Evolutionary conservation across 371 early-diverging fungal genomes (phyloP).

Genomic region (Mycotypha africana): DNA sequence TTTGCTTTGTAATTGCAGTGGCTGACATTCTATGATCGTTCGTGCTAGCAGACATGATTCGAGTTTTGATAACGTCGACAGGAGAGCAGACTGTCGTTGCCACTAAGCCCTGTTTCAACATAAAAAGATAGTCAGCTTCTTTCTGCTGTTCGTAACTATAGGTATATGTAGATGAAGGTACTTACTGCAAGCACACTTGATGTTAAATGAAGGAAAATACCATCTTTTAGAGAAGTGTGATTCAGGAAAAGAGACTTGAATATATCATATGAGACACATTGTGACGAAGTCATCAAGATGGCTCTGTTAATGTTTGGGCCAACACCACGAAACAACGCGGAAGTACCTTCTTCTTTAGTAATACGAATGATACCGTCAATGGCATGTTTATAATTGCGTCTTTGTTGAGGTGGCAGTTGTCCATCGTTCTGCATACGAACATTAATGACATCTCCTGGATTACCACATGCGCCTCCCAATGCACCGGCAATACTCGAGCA

Average conservation of each 20-base stretch:
- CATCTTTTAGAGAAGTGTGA: conserved; percentile 57
- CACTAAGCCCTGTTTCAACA: conserved; percentile 76
- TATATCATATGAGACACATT: conserved; percentile 70
- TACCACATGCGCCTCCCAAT: conserved; percentile 75
- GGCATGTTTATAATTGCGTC: conserved; percentile 72
- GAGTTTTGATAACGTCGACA: conserved; percentile 87
- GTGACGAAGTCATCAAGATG: conserved; percentile 74
- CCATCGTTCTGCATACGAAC: conserved; percentile 85
- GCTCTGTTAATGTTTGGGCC: conserved; percentile 74
- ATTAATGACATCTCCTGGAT: conserved; percentile 83
- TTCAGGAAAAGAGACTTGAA: conserved; percentile 61
- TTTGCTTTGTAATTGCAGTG: conserved; percentile 50
- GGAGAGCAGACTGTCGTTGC: conserved; percentile 88
- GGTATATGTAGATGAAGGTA: too few relatives aligned
- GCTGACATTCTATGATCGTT: conserved; percentile 25
- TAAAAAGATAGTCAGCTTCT: background rate
- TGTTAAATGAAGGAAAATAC: conserved; percentile 64
- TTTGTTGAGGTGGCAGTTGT: conserved; percentile 55
- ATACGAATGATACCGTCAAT: conserved; percentile 71
- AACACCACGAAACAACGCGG: conserved; percentile 64
- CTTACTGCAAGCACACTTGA: conserved; percentile 74
- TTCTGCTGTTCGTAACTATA: too few relatives aligned
- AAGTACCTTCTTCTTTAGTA: conserved; percentile 58
- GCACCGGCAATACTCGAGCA: conserved; percentile 69
- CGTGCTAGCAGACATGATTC: conserved; percentile 72